These are phyloP conservation scores for Pleurotus platypus DNA, from an alignment of 768 basidiomycete species.

Conservation along the genomic window DNA sequence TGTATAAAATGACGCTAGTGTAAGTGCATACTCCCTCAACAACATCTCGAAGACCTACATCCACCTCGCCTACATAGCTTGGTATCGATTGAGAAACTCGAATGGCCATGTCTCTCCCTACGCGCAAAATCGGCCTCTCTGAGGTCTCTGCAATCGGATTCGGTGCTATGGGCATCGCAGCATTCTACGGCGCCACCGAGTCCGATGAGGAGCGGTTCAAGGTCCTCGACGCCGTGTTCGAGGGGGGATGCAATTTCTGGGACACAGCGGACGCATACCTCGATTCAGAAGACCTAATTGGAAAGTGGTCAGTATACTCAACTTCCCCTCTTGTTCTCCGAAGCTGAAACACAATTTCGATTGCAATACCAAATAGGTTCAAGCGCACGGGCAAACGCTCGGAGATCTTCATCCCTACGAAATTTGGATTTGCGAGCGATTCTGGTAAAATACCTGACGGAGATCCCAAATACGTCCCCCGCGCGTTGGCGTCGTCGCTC, in stretches of 20 bases:
- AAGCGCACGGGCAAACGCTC: constrained; percentile 44
- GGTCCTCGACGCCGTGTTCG: constrained; percentile 40
- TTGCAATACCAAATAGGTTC: constrained; percentile 30
- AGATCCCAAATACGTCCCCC: constrained; percentile 34
- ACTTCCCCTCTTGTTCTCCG: constrained; percentile 24
- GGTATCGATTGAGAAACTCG: no score
- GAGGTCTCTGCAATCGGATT: constrained; percentile 42
- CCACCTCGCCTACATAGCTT: no score
- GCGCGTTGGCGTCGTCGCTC: constrained; percentile 35
- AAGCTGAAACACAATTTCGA: constrained; percentile 23
- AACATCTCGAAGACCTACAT: no score
- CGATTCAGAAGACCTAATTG: constrained; percentile 41
- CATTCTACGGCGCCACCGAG: constrained; percentile 33
- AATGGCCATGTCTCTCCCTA: background rate
- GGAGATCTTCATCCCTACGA: constrained; percentile 69
- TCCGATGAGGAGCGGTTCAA: constrained; percentile 48
- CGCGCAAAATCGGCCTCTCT: constrained; percentile 30
- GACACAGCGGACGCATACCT: constrained; percentile 42
- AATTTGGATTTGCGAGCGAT: constrained; percentile 25
- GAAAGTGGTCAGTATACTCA: constrained; percentile 30
- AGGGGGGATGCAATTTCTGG: constrained; percentile 41
- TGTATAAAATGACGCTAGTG: no score
- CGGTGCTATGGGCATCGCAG: constrained; percentile 50
- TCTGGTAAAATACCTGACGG: constrained; percentile 16
- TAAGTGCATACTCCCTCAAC: no score